Conservation (phyloP, 148 eudicot species). For the Fagopyrum esculentum region DNA sequence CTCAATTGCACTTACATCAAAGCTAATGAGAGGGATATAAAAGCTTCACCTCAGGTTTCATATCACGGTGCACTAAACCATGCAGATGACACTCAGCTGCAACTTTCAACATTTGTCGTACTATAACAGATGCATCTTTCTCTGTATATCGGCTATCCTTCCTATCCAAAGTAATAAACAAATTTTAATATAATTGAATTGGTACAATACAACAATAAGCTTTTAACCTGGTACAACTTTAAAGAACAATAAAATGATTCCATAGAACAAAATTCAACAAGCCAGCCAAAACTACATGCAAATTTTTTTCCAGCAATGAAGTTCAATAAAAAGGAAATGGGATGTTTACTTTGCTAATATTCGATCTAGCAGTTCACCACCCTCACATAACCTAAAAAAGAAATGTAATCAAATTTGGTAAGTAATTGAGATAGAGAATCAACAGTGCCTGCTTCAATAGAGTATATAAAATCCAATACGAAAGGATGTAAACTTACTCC, state of each 20-base stretch:
- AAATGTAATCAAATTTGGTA: not conserved
- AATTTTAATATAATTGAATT: not conserved
- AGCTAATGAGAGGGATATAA: constrained; percentile 8
- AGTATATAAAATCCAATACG: not conserved
- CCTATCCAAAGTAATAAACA: constrained; percentile 20
- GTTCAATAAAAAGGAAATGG: not conserved
- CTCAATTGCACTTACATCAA: not conserved
- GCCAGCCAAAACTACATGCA: not conserved
- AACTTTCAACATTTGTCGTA: constrained; percentile 67
- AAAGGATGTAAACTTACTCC: constrained; percentile 62
- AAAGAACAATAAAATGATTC: not conserved
- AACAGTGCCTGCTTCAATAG: not conserved
- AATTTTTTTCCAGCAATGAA: not conserved
- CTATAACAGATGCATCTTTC: constrained; percentile 74
- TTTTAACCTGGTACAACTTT: too few species aligned
- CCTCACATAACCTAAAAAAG: constrained; percentile 81
- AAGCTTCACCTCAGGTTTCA: constrained; percentile 82
- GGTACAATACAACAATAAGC: too few species aligned
- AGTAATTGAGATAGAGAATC: not conserved
- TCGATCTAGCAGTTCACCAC: constrained; percentile 93
- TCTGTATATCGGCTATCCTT: constrained; percentile 93
- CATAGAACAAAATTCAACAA: not conserved
- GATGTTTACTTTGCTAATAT: constrained; percentile 75
- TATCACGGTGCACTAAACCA: constrained; percentile 96
- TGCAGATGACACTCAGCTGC: constrained; percentile 94